phyloP scores from a whole-genome alignment of 2,329 filamentous ascomycete species.

The Pseudogymnoascus sp. region DNA sequence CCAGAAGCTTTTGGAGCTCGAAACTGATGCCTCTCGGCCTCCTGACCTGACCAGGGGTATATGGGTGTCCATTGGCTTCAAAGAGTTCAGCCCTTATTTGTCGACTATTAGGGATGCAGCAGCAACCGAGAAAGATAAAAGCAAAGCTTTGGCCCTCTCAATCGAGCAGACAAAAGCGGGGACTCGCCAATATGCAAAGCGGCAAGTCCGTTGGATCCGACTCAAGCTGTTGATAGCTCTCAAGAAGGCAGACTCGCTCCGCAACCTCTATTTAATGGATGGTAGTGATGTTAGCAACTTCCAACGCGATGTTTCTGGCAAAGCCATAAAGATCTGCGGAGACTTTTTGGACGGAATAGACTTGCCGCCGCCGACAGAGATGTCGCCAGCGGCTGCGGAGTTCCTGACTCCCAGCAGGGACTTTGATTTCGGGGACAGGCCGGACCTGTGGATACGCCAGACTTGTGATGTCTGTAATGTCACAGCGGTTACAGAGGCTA shows the following conservation, averaged over 20 bases:
- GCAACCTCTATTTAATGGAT: constrained; percentile 70
- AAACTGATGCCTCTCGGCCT: constrained; percentile 38
- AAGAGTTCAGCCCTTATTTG: constrained; percentile 74
- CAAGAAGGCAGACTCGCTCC: constrained; percentile 41
- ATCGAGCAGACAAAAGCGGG: constrained; percentile 72
- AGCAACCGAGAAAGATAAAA: constrained; percentile 28
- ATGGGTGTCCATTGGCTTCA: constrained; percentile 95
- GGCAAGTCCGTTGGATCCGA: constrained; percentile 80
- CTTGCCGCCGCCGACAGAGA: constrained; percentile 38
- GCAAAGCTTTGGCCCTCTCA: constrained; percentile 47
- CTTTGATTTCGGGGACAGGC: constrained; percentile 35
- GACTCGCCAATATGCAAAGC: constrained; percentile 79
- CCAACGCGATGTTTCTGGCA: constrained; percentile 52
- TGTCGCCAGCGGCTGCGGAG: constrained; percentile 50
- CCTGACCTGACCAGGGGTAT: constrained; percentile 76
- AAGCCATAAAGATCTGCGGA: constrained; percentile 53
- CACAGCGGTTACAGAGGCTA: constrained; percentile 47
- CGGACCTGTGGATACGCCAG: constrained; percentile 40
- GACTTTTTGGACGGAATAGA: constrained; percentile 51
- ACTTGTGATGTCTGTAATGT: constrained; percentile 68
- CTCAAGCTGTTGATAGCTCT: constrained; percentile 70
- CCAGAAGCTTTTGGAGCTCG: constrained; percentile 36
- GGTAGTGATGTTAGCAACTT: constrained; percentile 62
- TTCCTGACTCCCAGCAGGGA: constrained; percentile 48
- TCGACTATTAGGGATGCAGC: constrained; percentile 33